A percentile compares a stretch with the other conserved stretches of the same genome.
phyloP scores from a whole-genome alignment of 2,329 filamentous ascomycete genomes.

The Penicillium oxalicum region DNA sequence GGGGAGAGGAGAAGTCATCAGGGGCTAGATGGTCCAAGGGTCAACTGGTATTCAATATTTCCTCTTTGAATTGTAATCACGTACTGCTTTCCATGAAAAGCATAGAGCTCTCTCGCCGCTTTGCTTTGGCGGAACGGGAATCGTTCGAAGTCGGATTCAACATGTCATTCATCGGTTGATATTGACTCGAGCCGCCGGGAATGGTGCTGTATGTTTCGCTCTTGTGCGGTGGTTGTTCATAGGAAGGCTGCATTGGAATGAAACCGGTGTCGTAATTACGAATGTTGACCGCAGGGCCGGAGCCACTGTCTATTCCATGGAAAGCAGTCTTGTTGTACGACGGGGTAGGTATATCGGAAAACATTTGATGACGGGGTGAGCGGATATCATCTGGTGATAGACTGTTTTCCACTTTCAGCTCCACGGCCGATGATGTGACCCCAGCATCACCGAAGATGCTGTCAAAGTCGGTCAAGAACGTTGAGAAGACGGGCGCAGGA shows the following conservation, averaged over 20 bases:
- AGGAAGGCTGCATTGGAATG: conserved; percentile 46
- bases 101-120: conserved; percentile 46
- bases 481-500: conserved; percentile 84
- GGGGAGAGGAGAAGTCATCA: conserved; percentile 7
- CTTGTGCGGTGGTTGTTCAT: conserved; percentile 36
- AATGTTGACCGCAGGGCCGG: conserved; percentile 17
- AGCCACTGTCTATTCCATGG: conserved; percentile 25
- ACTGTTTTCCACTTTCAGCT: conserved; percentile 37
- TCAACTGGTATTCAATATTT: not conserved
- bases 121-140: conserved; percentile 37
- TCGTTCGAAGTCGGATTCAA: conserved; percentile 34
- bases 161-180: conserved; percentile 36
- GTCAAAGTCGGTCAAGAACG: conserved; percentile 86
- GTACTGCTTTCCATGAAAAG: conserved; percentile 37
- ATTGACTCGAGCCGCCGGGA: conserved; percentile 13
- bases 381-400: conserved; percentile 54
- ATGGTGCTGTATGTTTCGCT: conserved; percentile 24
- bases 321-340: conserved; percentile 56
- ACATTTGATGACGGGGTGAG: conserved; percentile 60
- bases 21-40: not conserved
- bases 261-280: conserved; percentile 47
- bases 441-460: conserved; percentile 71
- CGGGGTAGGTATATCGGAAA: conserved; percentile 60
- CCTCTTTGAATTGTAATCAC: not conserved
- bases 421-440: conserved; percentile 31